phyloP scores from a whole-genome alignment of 2,329 filamentous ascomycete species.

The Neopestalotiopsis sp. region DNA sequence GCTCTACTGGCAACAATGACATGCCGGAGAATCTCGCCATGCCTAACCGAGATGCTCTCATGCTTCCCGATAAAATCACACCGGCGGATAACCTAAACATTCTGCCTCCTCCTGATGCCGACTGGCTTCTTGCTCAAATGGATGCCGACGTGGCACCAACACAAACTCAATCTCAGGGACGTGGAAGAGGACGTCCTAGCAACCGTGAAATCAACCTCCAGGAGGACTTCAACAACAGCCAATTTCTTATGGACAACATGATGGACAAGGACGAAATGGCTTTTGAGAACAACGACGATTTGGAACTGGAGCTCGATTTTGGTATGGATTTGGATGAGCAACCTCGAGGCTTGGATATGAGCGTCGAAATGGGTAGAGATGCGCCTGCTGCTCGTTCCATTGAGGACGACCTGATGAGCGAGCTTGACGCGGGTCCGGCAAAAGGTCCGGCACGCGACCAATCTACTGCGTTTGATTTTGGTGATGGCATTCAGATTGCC shows the following conservation, averaged over 20 bases:
- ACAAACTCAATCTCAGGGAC: conserved; percentile 63
- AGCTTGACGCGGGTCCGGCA: conserved; percentile 63
- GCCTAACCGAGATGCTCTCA: conserved; percentile 83
- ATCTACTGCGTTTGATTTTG: conserved; percentile 59
- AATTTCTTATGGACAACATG: conserved; percentile 76
- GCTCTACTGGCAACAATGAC: conserved; percentile 93
- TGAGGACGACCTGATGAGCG: conserved; percentile 74
- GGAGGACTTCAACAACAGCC: conserved; percentile 75
- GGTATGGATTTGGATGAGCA: conserved; percentile 76
- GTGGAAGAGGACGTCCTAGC: conserved; percentile 49
- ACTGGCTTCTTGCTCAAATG: conserved; percentile 79
- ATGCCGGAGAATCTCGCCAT: conserved; percentile 82
- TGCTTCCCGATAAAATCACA: conserved; percentile 90
- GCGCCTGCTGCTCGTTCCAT: conserved; percentile 71
- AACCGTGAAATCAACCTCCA: conserved; percentile 72
- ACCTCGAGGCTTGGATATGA: conserved; percentile 56
- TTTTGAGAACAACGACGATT: conserved; percentile 65
- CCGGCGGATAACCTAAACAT: conserved; percentile 81
- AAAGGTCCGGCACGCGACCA: conserved; percentile 64
- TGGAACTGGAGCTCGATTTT: conserved; percentile 77
- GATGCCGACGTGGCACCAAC: conserved; percentile 61
- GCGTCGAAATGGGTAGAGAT: conserved; percentile 90
- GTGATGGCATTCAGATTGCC: conserved; percentile 62
- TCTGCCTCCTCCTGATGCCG: conserved; percentile 86
- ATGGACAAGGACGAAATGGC: conserved; percentile 62